Conservation (phyloP, 2,329 filamentous ascomycete genomes). For the Hyphodiscus sp. region DNA sequence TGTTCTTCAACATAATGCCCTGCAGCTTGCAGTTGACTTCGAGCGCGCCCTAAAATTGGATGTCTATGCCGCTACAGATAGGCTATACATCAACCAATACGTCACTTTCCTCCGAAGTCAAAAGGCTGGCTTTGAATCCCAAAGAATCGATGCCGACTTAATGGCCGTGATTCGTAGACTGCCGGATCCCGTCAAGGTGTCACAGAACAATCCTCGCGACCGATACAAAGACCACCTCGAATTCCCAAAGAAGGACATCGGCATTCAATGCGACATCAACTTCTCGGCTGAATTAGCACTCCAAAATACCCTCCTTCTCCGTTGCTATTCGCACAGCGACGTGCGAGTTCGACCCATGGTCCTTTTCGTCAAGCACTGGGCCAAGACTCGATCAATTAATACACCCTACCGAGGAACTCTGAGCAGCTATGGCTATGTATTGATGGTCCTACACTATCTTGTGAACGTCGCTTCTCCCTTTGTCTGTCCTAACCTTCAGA, state of each 20-base stretch:
- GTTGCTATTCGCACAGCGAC: conserved; percentile 78
- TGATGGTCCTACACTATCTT: conserved; percentile 89
- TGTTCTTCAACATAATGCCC: conserved; percentile 39
- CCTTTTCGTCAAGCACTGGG: conserved; percentile 87
- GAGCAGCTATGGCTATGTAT: conserved; percentile 83
- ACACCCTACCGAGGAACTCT: conserved; percentile 79
- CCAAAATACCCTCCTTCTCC: conserved; percentile 75
- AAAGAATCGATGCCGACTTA: conserved; percentile 19
- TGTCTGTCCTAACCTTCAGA: conserved; percentile 78
- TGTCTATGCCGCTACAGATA: conserved; percentile 36
- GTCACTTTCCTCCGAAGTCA: conserved; percentile 40
- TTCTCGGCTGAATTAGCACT: conserved; percentile 79
- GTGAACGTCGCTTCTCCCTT: conserved; percentile 76
- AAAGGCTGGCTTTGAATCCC: conserved; percentile 24
- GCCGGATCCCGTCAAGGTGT: conserved; percentile 36
- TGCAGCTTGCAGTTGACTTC: conserved; percentile 51
- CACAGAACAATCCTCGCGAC: conserved; percentile 45
- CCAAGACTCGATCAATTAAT: conserved; percentile 79
- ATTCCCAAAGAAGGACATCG: conserved; percentile 68
- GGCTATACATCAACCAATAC: conserved; percentile 40
- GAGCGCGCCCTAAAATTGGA: conserved; percentile 45
- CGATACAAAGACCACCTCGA: conserved; percentile 58
- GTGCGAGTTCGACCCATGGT: conserved; percentile 70
- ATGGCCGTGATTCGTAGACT: conserved; percentile 25
- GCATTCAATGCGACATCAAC: conserved; percentile 90